A percentile compares a stretch with the other conserved stretches of the same genome.
Conservation (phyloP, 2,329 filamentous ascomycete genomes). For the Colletotrichum sansevieriae region DNA sequence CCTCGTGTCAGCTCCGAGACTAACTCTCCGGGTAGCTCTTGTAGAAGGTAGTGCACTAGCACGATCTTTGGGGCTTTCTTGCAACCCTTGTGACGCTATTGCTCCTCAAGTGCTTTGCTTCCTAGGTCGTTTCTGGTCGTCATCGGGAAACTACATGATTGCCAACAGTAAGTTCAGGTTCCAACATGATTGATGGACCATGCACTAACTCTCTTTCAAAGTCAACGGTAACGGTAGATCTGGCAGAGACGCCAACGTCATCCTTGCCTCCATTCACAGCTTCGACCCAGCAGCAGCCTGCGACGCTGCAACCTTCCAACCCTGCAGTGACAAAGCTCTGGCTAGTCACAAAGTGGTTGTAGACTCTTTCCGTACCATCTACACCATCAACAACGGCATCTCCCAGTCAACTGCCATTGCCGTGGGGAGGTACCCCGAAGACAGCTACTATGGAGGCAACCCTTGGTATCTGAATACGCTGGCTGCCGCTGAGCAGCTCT, state of each 20-base stretch:
- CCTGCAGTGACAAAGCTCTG: slow-evolving; percentile 77
- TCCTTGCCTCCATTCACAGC: slow-evolving; percentile 74
- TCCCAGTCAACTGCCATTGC: slow-evolving; percentile 69
- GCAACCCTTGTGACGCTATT: slow-evolving; percentile 71
- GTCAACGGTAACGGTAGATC: slow-evolving; percentile 71
- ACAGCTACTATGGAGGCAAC: slow-evolving; percentile 82
- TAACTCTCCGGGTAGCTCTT: slow-evolving; percentile 57
- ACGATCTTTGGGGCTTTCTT: slow-evolving; percentile 70
- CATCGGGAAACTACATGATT: slow-evolving; percentile 67
- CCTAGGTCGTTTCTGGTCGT: slow-evolving; percentile 79
- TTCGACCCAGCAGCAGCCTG: slow-evolving; percentile 78
- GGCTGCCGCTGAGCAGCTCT: slow-evolving; percentile 84
- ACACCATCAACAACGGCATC: slow-evolving; percentile 77
- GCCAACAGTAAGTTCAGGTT: slow-evolving; percentile 69
- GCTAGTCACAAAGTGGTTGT: slow-evolving; percentile 82
- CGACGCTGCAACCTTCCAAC: slow-evolving; percentile 81
- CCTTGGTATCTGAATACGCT: slow-evolving; percentile 85
- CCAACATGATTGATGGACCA: background rate
- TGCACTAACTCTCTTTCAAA: slow-evolving; percentile 34
- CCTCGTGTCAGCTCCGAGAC: background rate
- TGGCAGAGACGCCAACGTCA: slow-evolving; percentile 79
- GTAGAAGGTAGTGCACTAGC: slow-evolving; percentile 78
- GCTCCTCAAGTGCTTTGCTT: slow-evolving; percentile 81
- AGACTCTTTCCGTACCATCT: slow-evolving; percentile 80
- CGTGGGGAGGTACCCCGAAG: slow-evolving; percentile 78